phyloP scores from a whole-genome alignment of 2,329 filamentous ascomycete species.

The Thermothelomyces thermophilus region DNA sequence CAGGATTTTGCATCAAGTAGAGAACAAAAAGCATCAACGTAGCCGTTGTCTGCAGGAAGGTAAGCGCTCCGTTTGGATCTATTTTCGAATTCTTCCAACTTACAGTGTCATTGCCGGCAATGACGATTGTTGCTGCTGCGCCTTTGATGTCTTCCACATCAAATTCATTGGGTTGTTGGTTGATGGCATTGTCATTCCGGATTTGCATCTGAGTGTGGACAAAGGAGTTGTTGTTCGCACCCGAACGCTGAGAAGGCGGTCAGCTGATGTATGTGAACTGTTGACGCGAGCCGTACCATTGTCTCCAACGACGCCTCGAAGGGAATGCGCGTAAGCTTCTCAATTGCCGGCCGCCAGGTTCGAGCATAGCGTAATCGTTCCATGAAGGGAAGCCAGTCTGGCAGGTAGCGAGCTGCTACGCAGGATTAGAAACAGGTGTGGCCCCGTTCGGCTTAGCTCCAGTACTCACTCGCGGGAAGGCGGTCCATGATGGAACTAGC shows the following conservation, averaged over 20 bases:
- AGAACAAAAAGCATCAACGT: conserved; percentile 33
- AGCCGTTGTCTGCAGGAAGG: conserved; percentile 21
- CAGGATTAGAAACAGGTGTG: background rate
- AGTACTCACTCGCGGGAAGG: conserved; percentile 22
- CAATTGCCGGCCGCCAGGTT: conserved; percentile 20
- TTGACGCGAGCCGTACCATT: conserved; percentile 6
- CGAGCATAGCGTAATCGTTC: conserved; percentile 25
- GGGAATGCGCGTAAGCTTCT: conserved; percentile 21
- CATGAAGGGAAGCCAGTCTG: conserved; percentile 26
- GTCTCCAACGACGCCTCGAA: conserved; percentile 20
- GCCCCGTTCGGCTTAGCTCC: background rate
- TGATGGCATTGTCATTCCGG: conserved; percentile 6
- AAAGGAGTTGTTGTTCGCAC: conserved; percentile 16
- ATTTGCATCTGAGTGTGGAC: conserved; percentile 17
- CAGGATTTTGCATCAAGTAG: conserved; percentile 36
- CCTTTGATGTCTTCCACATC: conserved; percentile 27
- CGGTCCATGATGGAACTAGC: conserved; percentile 26
- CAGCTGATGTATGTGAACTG: background rate
- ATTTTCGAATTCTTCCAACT: background rate
- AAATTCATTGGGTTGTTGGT: conserved; percentile 17
- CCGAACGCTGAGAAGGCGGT: background rate
- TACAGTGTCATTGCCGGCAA: conserved; percentile 28
- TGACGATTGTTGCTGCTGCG: conserved; percentile 26
- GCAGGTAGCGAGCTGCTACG: conserved; percentile 22
- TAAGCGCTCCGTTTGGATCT: background rate